Base-by-base conservation (phyloP, 169 alveolate species). In the Eimeria necatrix region DNA sequence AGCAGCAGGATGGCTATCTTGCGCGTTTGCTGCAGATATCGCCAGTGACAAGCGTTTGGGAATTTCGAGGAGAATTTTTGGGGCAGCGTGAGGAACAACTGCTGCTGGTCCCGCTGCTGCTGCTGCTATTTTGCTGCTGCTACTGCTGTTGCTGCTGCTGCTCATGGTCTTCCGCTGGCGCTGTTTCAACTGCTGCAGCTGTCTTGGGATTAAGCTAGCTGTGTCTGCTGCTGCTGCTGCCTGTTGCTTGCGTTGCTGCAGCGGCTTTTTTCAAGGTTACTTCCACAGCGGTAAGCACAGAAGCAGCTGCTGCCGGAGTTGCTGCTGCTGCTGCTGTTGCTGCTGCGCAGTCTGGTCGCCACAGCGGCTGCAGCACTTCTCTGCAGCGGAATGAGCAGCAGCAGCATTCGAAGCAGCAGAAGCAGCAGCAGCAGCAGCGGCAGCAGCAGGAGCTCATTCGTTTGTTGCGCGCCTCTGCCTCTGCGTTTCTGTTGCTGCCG, bases 51-150 rank as follows among this genome's bases (percentile, higher is more conserved):
- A 96, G 98, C 51, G 98, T 98, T 94, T 98, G 96, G 93, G 97
- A 97, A 41, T 98, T 95, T 96, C 93, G 96, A 52, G 99, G 99
- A 9, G 87, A 61, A n/a, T 98, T 98, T 96, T 92, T 93, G 94
- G 99, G 99, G n/a, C 90, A 93, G 51, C 93, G 95, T 85, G 98
- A n/a, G 70, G 32, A 9, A 24, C n/a, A n/a, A n/a, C n/a, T 32
- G 18, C 41, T 26, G 53, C 56, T 9, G 61, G 3, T 56, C 64
- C 24, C 4, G 93, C 8, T 64, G 76, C 64, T 56, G 14, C 64
- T 56, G 64, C 14, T 56, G 64, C 64, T 9, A 8, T 56, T 14
- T 9, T 24, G 78, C 59, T 73, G 48, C n/a, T n/a, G 56, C 84
- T n/a, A 22, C 53, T n/a, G 59, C 48, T 22, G 41, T 73, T 22